These are phyloP conservation scores for Penicillium sp. DNA, from an alignment of 2,329 filamentous ascomycete genomes.

Conservation along the genomic window DNA sequence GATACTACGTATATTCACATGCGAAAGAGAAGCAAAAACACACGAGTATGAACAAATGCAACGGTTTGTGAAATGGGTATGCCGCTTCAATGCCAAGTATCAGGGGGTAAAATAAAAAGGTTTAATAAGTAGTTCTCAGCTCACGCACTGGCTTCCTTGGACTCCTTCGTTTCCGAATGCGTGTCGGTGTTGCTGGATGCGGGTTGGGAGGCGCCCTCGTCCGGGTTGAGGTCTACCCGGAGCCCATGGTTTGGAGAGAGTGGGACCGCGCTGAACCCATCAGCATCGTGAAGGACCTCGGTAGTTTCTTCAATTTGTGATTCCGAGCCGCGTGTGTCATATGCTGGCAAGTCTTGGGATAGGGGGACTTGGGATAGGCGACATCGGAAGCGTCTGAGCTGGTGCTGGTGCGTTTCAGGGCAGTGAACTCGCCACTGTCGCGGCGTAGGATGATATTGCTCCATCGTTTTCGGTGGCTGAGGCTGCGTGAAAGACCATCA, in stretches of 20 bases:
- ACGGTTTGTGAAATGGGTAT: slow-evolving; percentile 5
- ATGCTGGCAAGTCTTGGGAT: slow-evolving; percentile 27
- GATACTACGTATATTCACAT: slow-evolving; percentile 1
- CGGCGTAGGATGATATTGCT: slow-evolving; percentile 35
- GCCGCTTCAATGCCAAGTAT: slow-evolving; percentile 8
- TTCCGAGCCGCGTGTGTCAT: slow-evolving; percentile 5
- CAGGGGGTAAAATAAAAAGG: background rate
- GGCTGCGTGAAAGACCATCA: slow-evolving; percentile 27
- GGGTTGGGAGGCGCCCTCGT: background rate
- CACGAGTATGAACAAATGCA: slow-evolving; percentile 4
- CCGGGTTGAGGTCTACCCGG: slow-evolving; percentile 8
- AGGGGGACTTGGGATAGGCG: slow-evolving; percentile 30
- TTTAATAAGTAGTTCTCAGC: background rate
- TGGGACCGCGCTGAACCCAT: slow-evolving; percentile 18
- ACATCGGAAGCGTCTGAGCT: slow-evolving; percentile 16
- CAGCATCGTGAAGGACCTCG: slow-evolving; percentile 6
- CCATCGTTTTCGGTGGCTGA: slow-evolving; percentile 35
- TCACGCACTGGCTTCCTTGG: slow-evolving; percentile 5
- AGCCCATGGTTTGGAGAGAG: slow-evolving; percentile 14
- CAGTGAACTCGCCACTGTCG: slow-evolving; percentile 29
- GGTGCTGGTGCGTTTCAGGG: slow-evolving; percentile 17
- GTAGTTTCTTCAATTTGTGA: slow-evolving; percentile 1
- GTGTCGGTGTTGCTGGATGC: background rate
- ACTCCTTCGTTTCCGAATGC: background rate
- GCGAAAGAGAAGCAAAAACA: background rate